Evolutionary conservation across 1,284 basidiomycete genomes (phyloP), one percentile per base, ranked within the genome.

Genomic region (Vanrija humicola): DNA sequence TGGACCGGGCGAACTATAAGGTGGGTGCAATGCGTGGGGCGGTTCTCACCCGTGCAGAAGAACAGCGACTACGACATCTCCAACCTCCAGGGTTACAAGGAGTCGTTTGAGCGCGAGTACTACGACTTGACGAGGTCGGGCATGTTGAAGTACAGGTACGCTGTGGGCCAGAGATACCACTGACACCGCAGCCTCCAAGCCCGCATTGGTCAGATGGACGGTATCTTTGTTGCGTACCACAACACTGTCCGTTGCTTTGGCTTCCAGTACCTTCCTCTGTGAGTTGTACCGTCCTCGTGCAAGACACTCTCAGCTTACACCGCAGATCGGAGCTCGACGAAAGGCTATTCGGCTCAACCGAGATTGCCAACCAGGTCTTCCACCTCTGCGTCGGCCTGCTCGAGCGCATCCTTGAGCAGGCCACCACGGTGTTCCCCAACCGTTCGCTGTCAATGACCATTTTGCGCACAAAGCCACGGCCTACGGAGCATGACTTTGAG

Each of bases 201-300:
- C 0, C 86, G 95, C 6, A 98, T 98, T 61, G 95, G 95, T 3
- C 85, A 88, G 68, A 98, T 98, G 95, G 94, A 98, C 68, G 95
- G 95, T 15, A 88, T 96, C 25, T 85, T 98, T 65, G 84, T 97
- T 28, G 90, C 93, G 9, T 97, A 96, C 72, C 95, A 98, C 75
- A 97, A 95, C 63, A 96, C 91, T 0, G 82, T 83, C 8, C 82
- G 83, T 15, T 84, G 95, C 54, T 95, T 94, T 68, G 95, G 95
- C 0, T 98, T 98, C 79, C 91, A 98, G 75, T 98, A 98, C 70
- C 78, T 97, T 34, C 82, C 90, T 1, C 78, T 95, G 47, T 68
- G 43, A 52, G 70, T 61, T 12, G 15, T 14, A 10, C 12, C 19
- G 43, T 2, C 21, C n/a, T 23, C 5, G 21, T 23, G 21, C 21